phyloP scores from a whole-genome alignment of 192 early-diverging fungal genomes.

The Linnemannia elongata region DNA sequence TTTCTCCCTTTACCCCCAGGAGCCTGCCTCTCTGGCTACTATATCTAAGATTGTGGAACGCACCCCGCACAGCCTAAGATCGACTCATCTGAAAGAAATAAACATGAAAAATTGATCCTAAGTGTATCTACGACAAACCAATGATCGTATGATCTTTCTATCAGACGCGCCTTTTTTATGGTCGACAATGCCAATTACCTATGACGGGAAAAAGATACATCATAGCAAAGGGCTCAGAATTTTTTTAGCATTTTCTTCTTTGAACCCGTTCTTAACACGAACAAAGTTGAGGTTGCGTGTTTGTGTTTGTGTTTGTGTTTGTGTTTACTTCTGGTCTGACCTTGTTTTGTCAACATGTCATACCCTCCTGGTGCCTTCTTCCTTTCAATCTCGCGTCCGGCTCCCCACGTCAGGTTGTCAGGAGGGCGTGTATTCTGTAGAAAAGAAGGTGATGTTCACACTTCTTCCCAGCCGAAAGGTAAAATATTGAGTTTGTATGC shows the following conservation, averaged over 20 bases:
- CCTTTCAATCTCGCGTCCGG: background rate
- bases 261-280: background rate
- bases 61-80: background rate
- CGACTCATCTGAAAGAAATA: background rate
- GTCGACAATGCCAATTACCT: too few species aligned
- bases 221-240: background rate
- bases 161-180: background rate
- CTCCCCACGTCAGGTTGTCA: background rate
- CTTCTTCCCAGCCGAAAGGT: background rate
- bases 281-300: background rate
- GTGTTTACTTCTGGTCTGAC: background rate
- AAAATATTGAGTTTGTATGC: background rate
- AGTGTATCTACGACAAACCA: background rate
- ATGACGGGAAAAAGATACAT: background rate
- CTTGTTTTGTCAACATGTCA: background rate
- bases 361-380: background rate
- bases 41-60: background rate
- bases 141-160: background rate
- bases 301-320: background rate
- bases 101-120: background rate
- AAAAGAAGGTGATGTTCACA: too few species aligned
- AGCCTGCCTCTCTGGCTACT: background rate
- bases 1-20: background rate
- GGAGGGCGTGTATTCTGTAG: background rate
- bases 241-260: background rate